Evolutionary conservation across 164 flowering plant genomes (phyloP), one percentile per base, ranked within the genome.

Genomic region (Chimonanthus praecox): DNA sequence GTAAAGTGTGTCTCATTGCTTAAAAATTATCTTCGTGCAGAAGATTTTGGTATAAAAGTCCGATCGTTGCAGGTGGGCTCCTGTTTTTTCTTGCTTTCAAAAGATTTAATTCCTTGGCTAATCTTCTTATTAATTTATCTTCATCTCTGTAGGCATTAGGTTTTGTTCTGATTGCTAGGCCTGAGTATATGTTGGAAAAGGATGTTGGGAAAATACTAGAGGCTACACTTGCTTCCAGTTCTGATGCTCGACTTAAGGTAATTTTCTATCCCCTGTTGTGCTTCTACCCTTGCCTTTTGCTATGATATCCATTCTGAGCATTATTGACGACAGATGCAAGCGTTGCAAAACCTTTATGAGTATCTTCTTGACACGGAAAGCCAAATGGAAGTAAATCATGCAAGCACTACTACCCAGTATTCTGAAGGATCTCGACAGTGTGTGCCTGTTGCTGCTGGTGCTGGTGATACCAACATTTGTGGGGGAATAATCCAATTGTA

Each of bases 371-470:
- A 95, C 78, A 94, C 96, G 7, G 99, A 95, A 84, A 86, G 85
- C 78, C 91, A 90, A 83, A 80, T 93, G 94, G 98, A 78, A 74
- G 73, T 86, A 49, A 92, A 89, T 44, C 81, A 80, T 73, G 75
- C 76, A 9, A 73, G 70, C 75, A 62, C 76, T 74, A 84, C 21
- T 15, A 80, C 51, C 74, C 72, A 76, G 58, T 46, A 74, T 80
- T 47, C 91, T 51, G 81, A 62, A 50, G 87, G 74, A 73, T 83
- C 81, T 74, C 87, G 87, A 58, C 79, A 82, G 2, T 78, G 75
- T 78, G 97, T 93, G 44, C 97, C 99, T 69, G 96, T 92, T 79
- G 98, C 98, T 85, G 97, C 98, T 5, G 98, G 99, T 75, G 98
- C 99, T 16, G 98, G 98, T 75, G 99, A 95, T 80, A 89, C 97